Evolutionary conservation across 371 early-diverging fungal genomes (phyloP).

Genomic region (Rhizopus arrhizus): DNA sequence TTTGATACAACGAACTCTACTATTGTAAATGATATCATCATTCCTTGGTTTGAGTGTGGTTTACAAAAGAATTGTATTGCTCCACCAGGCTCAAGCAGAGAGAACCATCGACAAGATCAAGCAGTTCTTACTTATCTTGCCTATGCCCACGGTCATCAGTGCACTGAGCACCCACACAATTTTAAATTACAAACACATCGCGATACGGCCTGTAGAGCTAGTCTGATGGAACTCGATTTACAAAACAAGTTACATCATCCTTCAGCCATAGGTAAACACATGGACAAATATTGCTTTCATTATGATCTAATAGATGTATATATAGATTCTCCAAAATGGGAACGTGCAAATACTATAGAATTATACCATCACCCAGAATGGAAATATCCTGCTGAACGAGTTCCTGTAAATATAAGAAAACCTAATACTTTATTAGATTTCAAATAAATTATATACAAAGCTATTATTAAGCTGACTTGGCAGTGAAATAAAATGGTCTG

Average conservation of each 20-base stretch:
- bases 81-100: slow-evolving; percentile 60
- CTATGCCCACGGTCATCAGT: slow-evolving; percentile 43
- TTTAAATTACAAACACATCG: slow-evolving; percentile 45
- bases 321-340: slow-evolving; percentile 47
- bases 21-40: slow-evolving; percentile 50
- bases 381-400: slow-evolving; percentile 44
- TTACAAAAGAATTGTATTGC: slow-evolving; percentile 62
- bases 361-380: slow-evolving; percentile 53
- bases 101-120: slow-evolving; percentile 71
- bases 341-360: slow-evolving; percentile 35
- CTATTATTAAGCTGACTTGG: too few species aligned
- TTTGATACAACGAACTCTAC: slow-evolving; percentile 57
- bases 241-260: slow-evolving; percentile 39
- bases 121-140: slow-evolving; percentile 63
- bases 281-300: background rate
- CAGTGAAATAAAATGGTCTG: too few species aligned
- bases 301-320: slow-evolving; percentile 1
- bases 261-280: slow-evolving; percentile 37
- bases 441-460: background rate
- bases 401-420: slow-evolving; percentile 37
- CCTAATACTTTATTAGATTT: background rate
- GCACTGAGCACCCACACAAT: slow-evolving; percentile 29
- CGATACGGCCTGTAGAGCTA: slow-evolving; percentile 37
- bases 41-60: slow-evolving; percentile 62
- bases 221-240: slow-evolving; percentile 32